A percentile compares a stretch with the other conserved stretches of the same genome.
Conservation (phyloP, 306 rosid genomes). For the Dicorynia guianensis region DNA sequence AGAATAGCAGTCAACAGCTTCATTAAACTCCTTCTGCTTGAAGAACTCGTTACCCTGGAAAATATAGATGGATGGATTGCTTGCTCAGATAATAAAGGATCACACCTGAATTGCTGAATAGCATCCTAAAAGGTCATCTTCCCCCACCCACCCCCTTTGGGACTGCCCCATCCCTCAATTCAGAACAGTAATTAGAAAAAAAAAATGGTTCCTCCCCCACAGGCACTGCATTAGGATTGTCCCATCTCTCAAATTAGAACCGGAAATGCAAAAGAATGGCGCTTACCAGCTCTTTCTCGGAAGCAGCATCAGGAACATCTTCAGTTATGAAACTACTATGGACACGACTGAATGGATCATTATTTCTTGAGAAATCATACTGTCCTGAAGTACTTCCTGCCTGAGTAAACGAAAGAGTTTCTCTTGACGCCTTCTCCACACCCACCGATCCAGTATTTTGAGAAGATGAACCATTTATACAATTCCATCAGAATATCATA, state of each 20-base stretch:
- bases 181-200: too few species aligned
- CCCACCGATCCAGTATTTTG: slow-evolving; percentile 45
- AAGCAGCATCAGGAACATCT: slow-evolving; percentile 80
- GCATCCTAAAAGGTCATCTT: too few species aligned
- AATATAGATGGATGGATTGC: slow-evolving; percentile 11
- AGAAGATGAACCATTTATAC: slow-evolving; percentile 48
- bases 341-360: slow-evolving; percentile 48
- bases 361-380: slow-evolving; percentile 56
- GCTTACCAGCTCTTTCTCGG: slow-evolving; percentile 88
- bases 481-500: slow-evolving; percentile 36
- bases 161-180: too few species aligned
- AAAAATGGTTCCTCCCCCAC: too few species aligned
- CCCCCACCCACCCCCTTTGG: too few species aligned
- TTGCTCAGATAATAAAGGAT: neutral
- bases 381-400: slow-evolving; percentile 46
- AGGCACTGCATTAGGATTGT: too few species aligned
- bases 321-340: slow-evolving; percentile 60
- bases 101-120: too few species aligned
- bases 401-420: slow-evolving; percentile 41
- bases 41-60: slow-evolving; percentile 68
- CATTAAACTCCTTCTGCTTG: slow-evolving; percentile 70
- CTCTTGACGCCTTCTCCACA: slow-evolving; percentile 44
- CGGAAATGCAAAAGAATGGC: neutral
- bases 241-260: too few species aligned
- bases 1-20: slow-evolving; percentile 69